These are phyloP conservation scores for Coemansia sp. DNA, from an alignment of 192 early-diverging fungal species.

Conservation along the genomic window DNA sequence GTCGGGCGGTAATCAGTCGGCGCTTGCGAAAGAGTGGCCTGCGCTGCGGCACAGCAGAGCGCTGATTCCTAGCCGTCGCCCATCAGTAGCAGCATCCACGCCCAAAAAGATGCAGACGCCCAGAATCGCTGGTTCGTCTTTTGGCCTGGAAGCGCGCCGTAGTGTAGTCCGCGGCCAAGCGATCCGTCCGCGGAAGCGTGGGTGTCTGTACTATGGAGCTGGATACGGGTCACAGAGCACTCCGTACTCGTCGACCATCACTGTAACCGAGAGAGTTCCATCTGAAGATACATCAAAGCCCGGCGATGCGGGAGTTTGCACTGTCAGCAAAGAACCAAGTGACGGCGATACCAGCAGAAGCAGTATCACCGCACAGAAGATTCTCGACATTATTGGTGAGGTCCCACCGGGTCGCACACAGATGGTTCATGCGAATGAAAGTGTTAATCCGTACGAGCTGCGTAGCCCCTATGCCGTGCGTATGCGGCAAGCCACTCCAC, in stretches of 20 bases:
- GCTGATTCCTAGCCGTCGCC: not conserved
- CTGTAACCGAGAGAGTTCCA: slow-evolving; percentile 10
- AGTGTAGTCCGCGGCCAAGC: slow-evolving; percentile 17
- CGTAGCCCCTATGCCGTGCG: slow-evolving; percentile 35
- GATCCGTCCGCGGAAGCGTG: slow-evolving; percentile 7
- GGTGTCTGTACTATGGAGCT: slow-evolving; percentile 39
- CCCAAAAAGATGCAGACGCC: slow-evolving; percentile 16
- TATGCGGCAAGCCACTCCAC: slow-evolving; percentile 29
- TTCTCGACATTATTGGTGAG: slow-evolving; percentile 49
- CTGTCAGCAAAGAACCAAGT: not conserved
- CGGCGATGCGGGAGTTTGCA: not conserved
- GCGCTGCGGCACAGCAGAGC: slow-evolving; percentile 11
- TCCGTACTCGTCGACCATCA: slow-evolving; percentile 26
- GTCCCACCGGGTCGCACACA: slow-evolving; percentile 38
- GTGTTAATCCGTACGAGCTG: slow-evolving; percentile 45
- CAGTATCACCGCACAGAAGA: slow-evolving; percentile 47
- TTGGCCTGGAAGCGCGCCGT: slow-evolving; percentile 37
- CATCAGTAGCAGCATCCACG: not conserved
- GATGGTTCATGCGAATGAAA: slow-evolving; percentile 11
- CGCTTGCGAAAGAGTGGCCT: slow-evolving; percentile 10
- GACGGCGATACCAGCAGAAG: slow-evolving; percentile 12
- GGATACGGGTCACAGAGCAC: slow-evolving; percentile 42
- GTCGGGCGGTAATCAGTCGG: slow-evolving; percentile 20
- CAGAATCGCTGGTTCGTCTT: slow-evolving; percentile 27
- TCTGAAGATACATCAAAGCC: not conserved